A percentile compares a stretch with the other conserved stretches of the same genome.
Conservation (phyloP, 306 rosid species). For the Acacia acuminata region DNA sequence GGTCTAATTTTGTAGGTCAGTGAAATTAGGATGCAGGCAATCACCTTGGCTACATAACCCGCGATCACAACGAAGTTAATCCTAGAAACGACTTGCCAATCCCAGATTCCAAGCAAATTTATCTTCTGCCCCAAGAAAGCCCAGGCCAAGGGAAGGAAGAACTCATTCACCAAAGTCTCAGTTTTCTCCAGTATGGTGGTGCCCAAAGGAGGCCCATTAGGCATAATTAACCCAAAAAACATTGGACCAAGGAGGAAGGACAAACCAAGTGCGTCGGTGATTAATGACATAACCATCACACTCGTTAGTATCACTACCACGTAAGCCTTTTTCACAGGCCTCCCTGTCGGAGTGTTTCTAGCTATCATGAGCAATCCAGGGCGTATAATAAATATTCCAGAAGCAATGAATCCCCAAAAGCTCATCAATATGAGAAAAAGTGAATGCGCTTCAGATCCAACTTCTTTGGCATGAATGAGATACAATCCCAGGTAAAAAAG, state of each 20-base stretch:
- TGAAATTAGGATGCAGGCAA: slow-evolving; percentile 27
- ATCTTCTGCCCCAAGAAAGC: slow-evolving; percentile 5
- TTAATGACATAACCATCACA: neutral
- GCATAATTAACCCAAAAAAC: slow-evolving; percentile 35
- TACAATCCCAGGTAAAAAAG: neutral
- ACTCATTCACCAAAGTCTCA: neutral
- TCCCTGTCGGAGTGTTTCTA: slow-evolving; percentile 28
- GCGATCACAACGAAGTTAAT: slow-evolving; percentile 25
- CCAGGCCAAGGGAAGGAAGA: slow-evolving; percentile 37
- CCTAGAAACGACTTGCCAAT: neutral
- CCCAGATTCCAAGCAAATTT: neutral
- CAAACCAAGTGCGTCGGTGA: slow-evolving; percentile 18
- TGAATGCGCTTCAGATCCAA: accelerated
- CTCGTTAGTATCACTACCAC: slow-evolving; percentile 20
- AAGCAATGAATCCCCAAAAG: neutral
- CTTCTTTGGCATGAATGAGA: neutral
- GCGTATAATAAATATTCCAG: neutral
- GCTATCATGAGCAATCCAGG: neutral
- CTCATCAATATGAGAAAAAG: neutral
- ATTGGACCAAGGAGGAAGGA: slow-evolving; percentile 28
- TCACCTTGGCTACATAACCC: slow-evolving; percentile 30
- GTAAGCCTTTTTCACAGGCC: slow-evolving; percentile 19
- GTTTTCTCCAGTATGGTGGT: slow-evolving; percentile 33
- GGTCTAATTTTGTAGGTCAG: slow-evolving; percentile 35
- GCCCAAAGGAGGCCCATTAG: slow-evolving; percentile 44